These are phyloP conservation scores for Botrytis elliptica DNA, from an alignment of 2,329 filamentous ascomycete species.

Conservation along the genomic window DNA sequence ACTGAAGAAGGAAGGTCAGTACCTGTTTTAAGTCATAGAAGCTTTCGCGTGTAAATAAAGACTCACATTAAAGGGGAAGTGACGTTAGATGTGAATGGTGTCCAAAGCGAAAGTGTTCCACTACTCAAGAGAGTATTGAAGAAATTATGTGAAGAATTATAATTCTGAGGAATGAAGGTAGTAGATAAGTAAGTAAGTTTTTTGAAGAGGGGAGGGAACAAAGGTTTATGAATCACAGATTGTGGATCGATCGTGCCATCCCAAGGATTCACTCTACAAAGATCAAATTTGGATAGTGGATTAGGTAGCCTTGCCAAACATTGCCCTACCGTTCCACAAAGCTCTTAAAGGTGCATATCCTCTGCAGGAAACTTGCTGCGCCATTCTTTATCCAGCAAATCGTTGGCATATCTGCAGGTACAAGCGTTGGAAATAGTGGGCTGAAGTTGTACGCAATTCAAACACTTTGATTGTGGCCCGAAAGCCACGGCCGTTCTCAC, in stretches of 20 bases:
- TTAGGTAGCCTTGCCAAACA: not conserved
- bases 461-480: slow-evolving; percentile 6
- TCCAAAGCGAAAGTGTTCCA: not conserved
- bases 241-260: slow-evolving; percentile 15
- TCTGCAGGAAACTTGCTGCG: slow-evolving; percentile 6
- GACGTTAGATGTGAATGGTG: slow-evolving; percentile 4
- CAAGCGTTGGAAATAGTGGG: slow-evolving; percentile 11
- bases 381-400: slow-evolving; percentile 9
- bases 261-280: slow-evolving; percentile 14
- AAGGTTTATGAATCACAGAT: slow-evolving; percentile 16
- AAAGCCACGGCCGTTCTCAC: not conserved
- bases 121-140: not conserved
- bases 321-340: not conserved
- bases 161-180: not conserved
- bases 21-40: not conserved
- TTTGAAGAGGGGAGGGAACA: not conserved
- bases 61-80: not conserved
- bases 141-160: not conserved
- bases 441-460: slow-evolving; percentile 2
- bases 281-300: not conserved
- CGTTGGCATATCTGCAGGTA: not conserved
- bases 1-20: not conserved
- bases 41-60: not conserved
- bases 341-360: not conserved
- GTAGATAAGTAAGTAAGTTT: not conserved